Evolutionary conservation across 2,329 filamentous ascomycete genomes (phyloP).

Genomic region (Harringtonia aguacate): DNA sequence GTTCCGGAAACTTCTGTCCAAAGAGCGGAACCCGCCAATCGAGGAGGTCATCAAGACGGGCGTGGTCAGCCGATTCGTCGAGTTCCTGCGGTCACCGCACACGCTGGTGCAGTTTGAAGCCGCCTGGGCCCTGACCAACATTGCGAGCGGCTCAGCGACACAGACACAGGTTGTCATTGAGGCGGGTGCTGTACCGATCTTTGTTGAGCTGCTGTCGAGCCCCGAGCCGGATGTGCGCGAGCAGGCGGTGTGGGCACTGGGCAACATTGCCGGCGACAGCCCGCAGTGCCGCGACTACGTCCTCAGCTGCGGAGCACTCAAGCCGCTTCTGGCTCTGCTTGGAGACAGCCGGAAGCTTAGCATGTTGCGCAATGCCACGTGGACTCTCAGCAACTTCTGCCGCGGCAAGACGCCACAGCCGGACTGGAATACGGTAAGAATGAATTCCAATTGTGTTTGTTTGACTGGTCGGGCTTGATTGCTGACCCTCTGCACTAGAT

Average conservation of each 20-base stretch:
- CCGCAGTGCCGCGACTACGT: constrained; percentile 97
- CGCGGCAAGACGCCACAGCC: constrained; percentile 98
- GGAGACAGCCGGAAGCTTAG: constrained; percentile 97
- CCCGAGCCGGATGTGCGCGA: constrained; percentile 96
- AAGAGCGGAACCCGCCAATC: constrained; percentile 98
- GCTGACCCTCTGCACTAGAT: constrained; percentile 49
- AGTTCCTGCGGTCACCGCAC: constrained; percentile 95
- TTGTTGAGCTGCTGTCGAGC: constrained; percentile 90
- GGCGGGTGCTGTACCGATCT: constrained; percentile 94
- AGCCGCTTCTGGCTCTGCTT: constrained; percentile 78
- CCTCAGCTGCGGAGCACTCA: constrained; percentile 78
- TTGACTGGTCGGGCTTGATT: background rate
- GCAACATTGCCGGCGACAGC: constrained; percentile 98
- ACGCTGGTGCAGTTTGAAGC: constrained; percentile 98
- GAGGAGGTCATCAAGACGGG: constrained; percentile 99
- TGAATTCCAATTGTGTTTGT: too few relatives aligned
- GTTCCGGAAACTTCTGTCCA: constrained; percentile 94
- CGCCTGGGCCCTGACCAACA: constrained; percentile 98
- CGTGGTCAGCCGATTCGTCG: constrained; percentile 93
- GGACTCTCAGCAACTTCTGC: constrained; percentile 99
- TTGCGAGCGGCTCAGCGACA: constrained; percentile 90
- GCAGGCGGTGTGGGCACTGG: constrained; percentile 96
- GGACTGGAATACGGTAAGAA: constrained; percentile 91
- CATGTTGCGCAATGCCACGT: constrained; percentile 98
- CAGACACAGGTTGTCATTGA: constrained; percentile 99